Percentiles rank a stretch among this genome's conserved stretches.
Conservation (phyloP, 805 yeast genomes). For the Zygotorulaspora florentina region DNA sequence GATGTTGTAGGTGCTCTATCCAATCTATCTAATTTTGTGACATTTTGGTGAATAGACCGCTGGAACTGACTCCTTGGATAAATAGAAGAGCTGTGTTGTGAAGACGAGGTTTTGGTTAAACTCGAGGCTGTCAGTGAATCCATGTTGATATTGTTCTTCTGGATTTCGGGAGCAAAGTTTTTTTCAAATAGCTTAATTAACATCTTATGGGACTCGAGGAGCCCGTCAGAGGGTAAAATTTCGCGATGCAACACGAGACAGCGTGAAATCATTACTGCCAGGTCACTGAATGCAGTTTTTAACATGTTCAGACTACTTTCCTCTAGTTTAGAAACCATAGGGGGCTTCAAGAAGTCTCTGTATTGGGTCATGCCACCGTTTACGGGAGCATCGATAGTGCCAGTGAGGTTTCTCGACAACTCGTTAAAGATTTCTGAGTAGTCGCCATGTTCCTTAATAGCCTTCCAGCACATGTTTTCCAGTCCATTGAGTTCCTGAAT, state of each 20-base stretch:
- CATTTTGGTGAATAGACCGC: neutral
- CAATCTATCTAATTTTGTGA: neutral
- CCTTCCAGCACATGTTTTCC: conserved; percentile 55
- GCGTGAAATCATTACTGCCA: conserved; percentile 58
- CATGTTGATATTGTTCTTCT: conserved; percentile 31
- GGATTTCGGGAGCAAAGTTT: conserved; percentile 66
- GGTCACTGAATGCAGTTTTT: conserved; percentile 54
- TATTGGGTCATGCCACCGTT: conserved; percentile 90
- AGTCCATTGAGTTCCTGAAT: conserved; percentile 67
- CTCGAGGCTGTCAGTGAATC: conserved; percentile 2
- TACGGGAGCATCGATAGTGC: conserved; percentile 88
- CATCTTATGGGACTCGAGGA: conserved; percentile 63
- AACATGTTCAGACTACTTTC: conserved; percentile 31
- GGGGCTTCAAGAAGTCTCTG: conserved; percentile 53
- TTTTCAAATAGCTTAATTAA: conserved; percentile 58
- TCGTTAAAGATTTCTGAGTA: conserved; percentile 51
- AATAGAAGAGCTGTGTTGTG: conserved; percentile 4
- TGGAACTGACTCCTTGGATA: conserved; percentile 4
- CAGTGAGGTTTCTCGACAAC: conserved; percentile 66
- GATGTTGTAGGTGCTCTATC: neutral
- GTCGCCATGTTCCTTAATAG: conserved; percentile 49
- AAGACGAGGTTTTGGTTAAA: conserved; percentile 1
- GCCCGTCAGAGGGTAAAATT: conserved; percentile 46
- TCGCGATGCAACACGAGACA: conserved; percentile 68
- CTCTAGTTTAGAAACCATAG: conserved; percentile 30